These are phyloP conservation scores for Neurospora hispaniola DNA, from an alignment of 495 filamentous ascomycete species.

Conservation along the genomic window DNA sequence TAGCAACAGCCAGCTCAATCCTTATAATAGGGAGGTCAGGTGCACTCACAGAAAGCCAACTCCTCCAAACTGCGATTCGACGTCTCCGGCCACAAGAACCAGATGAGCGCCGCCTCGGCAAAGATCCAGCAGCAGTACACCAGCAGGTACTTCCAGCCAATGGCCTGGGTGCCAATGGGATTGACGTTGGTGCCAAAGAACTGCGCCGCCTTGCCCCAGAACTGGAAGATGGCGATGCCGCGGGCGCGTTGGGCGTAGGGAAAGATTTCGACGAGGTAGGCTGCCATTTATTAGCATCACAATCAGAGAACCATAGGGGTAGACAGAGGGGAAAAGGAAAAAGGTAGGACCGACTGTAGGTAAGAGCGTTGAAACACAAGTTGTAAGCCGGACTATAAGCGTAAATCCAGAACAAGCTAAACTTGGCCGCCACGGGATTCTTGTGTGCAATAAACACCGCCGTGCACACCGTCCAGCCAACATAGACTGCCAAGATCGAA, in stretches of 20 bases:
- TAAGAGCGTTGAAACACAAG: conserved; percentile 57
- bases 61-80: conserved; percentile 52
- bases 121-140: conserved; percentile 46
- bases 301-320: no score
- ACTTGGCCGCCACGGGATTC: conserved; percentile 26
- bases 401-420: conserved; percentile 53
- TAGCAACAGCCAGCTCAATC: background rate
- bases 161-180: conserved; percentile 49
- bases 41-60: conserved; percentile 48
- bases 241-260: conserved; percentile 50
- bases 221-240: conserved; percentile 55
- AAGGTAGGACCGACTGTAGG: conserved; percentile 41
- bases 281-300: conserved; percentile 13
- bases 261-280: conserved; percentile 56
- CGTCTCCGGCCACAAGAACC: conserved; percentile 56
- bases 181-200: conserved; percentile 51
- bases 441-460: conserved; percentile 28
- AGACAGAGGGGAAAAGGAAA: background rate
- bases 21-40: background rate
- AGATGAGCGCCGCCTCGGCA: conserved; percentile 47
- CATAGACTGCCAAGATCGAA: conserved; percentile 45
- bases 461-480: conserved; percentile 50
- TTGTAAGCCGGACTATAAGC: conserved; percentile 53
- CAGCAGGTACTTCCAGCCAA: conserved; percentile 48
- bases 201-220: conserved; percentile 41